Evolutionary conservation across 257 asterid genomes (phyloP), one percentile per base, ranked within the genome.

Genomic region (Plantago ovata): DNA sequence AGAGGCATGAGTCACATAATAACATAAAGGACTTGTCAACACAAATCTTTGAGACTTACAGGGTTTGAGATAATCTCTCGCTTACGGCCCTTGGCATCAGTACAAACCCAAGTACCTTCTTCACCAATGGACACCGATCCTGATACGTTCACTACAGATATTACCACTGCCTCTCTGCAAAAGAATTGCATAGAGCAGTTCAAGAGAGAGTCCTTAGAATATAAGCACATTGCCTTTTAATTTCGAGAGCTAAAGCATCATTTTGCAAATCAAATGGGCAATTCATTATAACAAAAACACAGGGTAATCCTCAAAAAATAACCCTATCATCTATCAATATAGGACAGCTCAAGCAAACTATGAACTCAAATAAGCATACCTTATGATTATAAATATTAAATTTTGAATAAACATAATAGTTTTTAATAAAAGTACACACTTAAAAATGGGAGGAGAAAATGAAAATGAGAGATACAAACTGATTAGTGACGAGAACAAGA

Each of bases 91-190:
- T 60, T 79, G 13, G 75, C 76, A 57, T 71, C 77, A 20, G 84
- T 77, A 79, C 82, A 83, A 38, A 85, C 61, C 96, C 95, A 88
- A 47, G 72, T 71, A 14, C 94, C 93, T 66, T 92, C 94, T 69
- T 62, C 74, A 50, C 77, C 89, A 48, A 67, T 66, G 13, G 95
- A 80, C 47, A 92, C 73, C 56, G 62, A 72, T 41, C 95, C 94
- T 0, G 93, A 77, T 6, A 80, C 58, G 72, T 83, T 85, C 75
- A 71, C 66, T 48, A 91, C 95, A 1, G 79, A 65, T 19, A 91
- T 60, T 62, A 92, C 76, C 69, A 77, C 75, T 21, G 86, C 95
- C 72, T 83, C 96, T 55, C 96, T 91, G 80, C 40, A 77, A 32
- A 36, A 14, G 6, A 44, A 13, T 28, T 16, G 1, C 49, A 44